Percentiles rank a stretch among this genome's conserved stretches.
Conservation (phyloP, 1,284 basidiomycete species). For the Retiboletus fuscus region DNA sequence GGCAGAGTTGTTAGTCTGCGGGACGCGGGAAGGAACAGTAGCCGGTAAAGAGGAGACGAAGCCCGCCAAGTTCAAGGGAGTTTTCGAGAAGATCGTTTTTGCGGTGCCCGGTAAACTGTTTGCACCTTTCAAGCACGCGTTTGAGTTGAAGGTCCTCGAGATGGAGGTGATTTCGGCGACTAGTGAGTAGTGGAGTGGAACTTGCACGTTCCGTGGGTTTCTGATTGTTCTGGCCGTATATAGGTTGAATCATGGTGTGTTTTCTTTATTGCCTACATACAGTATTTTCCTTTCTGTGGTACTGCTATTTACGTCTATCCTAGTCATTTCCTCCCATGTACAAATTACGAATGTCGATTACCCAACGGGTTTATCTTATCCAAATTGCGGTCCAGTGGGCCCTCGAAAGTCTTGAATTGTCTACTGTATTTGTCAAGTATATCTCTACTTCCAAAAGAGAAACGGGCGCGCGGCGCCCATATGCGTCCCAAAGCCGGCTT, state of each 20-base stretch:
- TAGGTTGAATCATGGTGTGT: background rate
- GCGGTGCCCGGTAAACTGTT: conserved; percentile 56
- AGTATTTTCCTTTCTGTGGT: too few relatives aligned
- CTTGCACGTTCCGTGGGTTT: background rate
- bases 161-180: conserved; percentile 50
- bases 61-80: conserved; percentile 53
- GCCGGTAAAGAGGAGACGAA: conserved; percentile 35
- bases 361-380: too few relatives aligned
- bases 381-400: too few relatives aligned
- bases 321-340: too few relatives aligned
- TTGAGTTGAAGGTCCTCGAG: conserved; percentile 58
- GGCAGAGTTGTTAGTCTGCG: conserved; percentile 62
- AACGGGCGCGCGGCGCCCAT: too few relatives aligned
- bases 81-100: conserved; percentile 60
- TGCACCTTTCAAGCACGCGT: conserved; percentile 55
- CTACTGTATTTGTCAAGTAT: too few relatives aligned
- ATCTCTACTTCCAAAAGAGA: too few relatives aligned
- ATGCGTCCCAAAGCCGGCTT: too few relatives aligned
- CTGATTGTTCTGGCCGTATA: conserved; percentile 9
- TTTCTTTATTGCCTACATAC: background rate
- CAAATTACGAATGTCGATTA: too few relatives aligned
- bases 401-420: too few relatives aligned
- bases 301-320: too few relatives aligned
- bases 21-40: conserved; percentile 43
- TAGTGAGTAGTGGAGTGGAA: conserved; percentile 41